These are phyloP conservation scores for Penicillium sp. DNA, from an alignment of 2,329 filamentous ascomycete genomes.

Conservation along the genomic window DNA sequence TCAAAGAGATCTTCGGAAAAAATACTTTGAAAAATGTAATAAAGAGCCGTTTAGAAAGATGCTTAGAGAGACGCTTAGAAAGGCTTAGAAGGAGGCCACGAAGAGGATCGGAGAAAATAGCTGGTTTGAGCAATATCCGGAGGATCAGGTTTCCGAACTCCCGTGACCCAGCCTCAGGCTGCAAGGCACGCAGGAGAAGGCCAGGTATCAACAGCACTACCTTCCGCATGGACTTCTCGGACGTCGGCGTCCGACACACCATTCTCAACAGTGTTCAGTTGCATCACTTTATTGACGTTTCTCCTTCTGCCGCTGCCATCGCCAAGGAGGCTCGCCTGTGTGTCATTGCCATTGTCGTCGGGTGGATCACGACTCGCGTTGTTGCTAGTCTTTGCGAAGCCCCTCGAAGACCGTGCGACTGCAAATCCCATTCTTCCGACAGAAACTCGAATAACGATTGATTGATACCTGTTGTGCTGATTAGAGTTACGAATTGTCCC, in stretches of 20 bases:
- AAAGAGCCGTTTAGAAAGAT: too few relatives aligned
- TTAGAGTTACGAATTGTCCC: neutral
- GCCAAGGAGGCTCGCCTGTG: constrained; percentile 53
- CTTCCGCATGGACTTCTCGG: constrained; percentile 40
- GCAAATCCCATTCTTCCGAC: constrained; percentile 9
- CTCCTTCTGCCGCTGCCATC: constrained; percentile 48
- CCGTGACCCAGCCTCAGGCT: too few relatives aligned
- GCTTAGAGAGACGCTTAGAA: too few relatives aligned
- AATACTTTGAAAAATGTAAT: too few relatives aligned
- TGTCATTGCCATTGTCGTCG: constrained; percentile 51
- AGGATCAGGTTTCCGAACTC: too few relatives aligned
- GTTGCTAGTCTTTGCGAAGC: constrained; percentile 33
- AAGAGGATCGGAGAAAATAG: too few relatives aligned
- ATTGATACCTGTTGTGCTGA: constrained; percentile 1
- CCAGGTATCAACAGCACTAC: constrained; percentile 24
- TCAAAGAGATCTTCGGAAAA: too few relatives aligned
- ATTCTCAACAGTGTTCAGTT: constrained; percentile 45
- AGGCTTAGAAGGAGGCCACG: too few relatives aligned
- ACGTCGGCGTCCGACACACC: constrained; percentile 47
- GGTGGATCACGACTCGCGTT: constrained; percentile 44
- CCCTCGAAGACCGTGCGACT: constrained; percentile 16
- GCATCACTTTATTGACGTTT: constrained; percentile 53
- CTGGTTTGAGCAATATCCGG: too few relatives aligned
- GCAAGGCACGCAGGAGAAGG: constrained; percentile 20
- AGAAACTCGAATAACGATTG: constrained; percentile 3